Evolutionary conservation across 139 green algal species (phyloP).

Genomic region (Asterochloris erici): DNA sequence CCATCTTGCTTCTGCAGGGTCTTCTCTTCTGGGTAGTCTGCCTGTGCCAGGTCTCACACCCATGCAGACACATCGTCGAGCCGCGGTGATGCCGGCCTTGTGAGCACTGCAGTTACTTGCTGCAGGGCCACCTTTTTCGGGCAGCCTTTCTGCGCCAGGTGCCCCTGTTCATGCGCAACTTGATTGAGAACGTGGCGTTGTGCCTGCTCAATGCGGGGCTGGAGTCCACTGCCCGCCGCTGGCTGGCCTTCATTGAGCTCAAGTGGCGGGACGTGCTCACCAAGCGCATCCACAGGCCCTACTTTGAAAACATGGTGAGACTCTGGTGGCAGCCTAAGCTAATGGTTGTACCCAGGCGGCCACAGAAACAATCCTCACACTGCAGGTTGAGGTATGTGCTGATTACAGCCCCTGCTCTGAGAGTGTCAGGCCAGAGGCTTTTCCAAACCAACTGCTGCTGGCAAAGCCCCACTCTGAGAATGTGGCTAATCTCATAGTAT

Average conservation of each 20-base stretch:
- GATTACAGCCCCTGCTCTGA: too few species aligned
- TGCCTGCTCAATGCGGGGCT: conserved; percentile 48
- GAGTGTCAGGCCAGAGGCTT: too few species aligned
- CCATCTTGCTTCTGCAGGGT: background rate
- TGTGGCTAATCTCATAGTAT: too few species aligned
- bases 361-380: too few species aligned
- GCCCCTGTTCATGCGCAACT: conserved; percentile 55
- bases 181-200: conserved; percentile 63
- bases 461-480: too few species aligned
- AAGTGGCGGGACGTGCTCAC: conserved; percentile 57
- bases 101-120: too few species aligned
- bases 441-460: too few species aligned
- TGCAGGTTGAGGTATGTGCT: too few species aligned
- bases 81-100: background rate
- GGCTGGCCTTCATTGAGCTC: conserved; percentile 45
- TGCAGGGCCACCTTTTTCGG: conserved; percentile 68
- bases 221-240: conserved; percentile 43
- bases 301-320: conserved; percentile 63
- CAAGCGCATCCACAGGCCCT: conserved; percentile 44
- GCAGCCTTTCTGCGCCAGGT: conserved; percentile 62
- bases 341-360: too few species aligned
- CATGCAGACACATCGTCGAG: background rate
- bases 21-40: background rate
- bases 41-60: background rate
- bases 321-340: too few species aligned